Percentiles rank a stretch among this genome's conserved stretches.
Conservation (phyloP, 2,329 filamentous ascomycete genomes). For the Chalaropsis thielavioides region DNA sequence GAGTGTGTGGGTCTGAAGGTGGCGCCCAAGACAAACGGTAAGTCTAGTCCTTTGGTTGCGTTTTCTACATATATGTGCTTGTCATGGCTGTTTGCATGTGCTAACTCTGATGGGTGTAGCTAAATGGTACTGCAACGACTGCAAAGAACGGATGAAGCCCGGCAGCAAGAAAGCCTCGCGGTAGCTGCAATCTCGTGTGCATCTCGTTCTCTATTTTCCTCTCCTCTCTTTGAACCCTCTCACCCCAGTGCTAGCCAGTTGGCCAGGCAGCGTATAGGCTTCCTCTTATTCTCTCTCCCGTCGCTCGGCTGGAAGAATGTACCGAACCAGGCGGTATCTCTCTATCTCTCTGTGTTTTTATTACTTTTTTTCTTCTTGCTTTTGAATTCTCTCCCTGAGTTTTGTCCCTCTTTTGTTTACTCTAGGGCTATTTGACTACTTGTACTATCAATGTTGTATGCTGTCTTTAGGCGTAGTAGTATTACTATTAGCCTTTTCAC, state of each 20-base stretch:
- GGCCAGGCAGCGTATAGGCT: too few relatives aligned
- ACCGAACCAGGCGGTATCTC: constrained; percentile 4
- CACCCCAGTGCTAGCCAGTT: constrained; percentile 9
- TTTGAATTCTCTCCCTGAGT: too few relatives aligned
- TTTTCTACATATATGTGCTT: background rate
- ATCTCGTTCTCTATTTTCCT: background rate
- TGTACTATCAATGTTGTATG: too few relatives aligned
- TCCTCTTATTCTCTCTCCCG: background rate
- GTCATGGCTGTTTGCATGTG: background rate
- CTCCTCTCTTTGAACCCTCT: background rate
- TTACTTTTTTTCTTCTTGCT: background rate
- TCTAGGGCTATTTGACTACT: too few relatives aligned
- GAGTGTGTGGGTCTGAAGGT: constrained; percentile 67
- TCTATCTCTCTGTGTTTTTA: background rate
- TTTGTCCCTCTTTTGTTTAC: too few relatives aligned
- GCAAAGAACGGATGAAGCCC: constrained; percentile 50
- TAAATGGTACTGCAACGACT: constrained; percentile 74
- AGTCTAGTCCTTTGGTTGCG: constrained; percentile 26
- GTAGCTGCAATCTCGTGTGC: constrained; percentile 21
- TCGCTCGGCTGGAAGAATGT: background rate
- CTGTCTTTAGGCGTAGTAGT: too few relatives aligned
- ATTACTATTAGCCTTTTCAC: too few relatives aligned
- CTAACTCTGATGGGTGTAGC: constrained; percentile 33
- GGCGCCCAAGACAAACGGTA: constrained; percentile 61
- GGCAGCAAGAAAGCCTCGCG: constrained; percentile 38